Base-by-base conservation (phyloP, 2,329 filamentous ascomycete genomes). In the Xylaria multiplex region DNA sequence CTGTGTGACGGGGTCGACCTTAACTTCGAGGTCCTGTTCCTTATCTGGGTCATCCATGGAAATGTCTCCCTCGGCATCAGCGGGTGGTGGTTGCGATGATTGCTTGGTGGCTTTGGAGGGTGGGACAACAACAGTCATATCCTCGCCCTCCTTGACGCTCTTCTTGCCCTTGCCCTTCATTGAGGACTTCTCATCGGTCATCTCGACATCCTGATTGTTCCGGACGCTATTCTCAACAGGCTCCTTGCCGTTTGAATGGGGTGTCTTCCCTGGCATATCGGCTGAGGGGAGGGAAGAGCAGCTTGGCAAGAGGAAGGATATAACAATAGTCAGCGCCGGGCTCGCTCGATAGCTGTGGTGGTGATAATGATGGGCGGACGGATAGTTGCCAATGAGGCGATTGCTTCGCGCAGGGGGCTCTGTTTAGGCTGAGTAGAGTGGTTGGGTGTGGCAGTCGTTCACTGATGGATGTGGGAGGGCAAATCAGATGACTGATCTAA, bases 121-220 rank as follows among this genome's bases (percentile, higher is more conserved):
- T 61, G 91, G 90, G 50, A 93, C 90, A 73, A 93, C 91, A 70
- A 93, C 90, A 57, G 91, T 93, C 90, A 93, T 93, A 82, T 93
- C 90, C 74, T 90, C 90, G 75, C 86, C 89, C 75, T 93, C 89
- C 79, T 89, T 90, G 74, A 75, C 77, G 22, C 77, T 76, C 81
- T 88, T 88, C 82, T 90, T 90, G 74, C 85, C 86, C 81, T 89
- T 90, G 75, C 82, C 81, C 82, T 91, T 91, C 74, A 85, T 81
- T 75, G 82, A 81, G 22, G 79, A 77, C 77, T 85, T 84, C 79
- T 87, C 85, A 76, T 91, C 88, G 78, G 87, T 90, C 87, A 90
- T 91, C 76, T 92, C 89, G 74, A 89, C 85, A 78, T 93, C 90
- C 73, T 91, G 86, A 69, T 86, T 87, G 71, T 87, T 84, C 79